Base-by-base conservation (phyloP, 1,139 yeast genomes). In the Wickerhamiella infanticola region DNA sequence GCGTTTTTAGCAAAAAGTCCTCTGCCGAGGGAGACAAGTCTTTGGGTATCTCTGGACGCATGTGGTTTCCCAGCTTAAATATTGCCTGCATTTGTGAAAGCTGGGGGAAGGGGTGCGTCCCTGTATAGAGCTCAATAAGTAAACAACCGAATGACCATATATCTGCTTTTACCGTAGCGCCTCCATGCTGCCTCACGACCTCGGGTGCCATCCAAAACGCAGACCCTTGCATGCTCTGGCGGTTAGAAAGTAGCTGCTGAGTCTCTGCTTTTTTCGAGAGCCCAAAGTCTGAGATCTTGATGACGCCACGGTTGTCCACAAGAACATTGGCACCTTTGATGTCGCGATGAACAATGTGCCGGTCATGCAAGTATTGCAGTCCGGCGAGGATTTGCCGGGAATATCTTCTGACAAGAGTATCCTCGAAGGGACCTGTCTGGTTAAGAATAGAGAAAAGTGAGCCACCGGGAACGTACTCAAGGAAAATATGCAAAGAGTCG, bases 161-260 rank as follows among this genome's bases (percentile, higher is more conserved):
- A 62, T 93, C 98, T 1, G 97, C 95, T 56, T 83, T 76, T 57
- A 73, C 82, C 53, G 85, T 79, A 59, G 90, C 93, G 2, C 88
- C 94, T 42, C 81, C 81, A 58, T 85, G 94, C 55, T 78, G 67
- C 4, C 50, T 40, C 37, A 93, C 82, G 1, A 93, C 94, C 56
- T 93, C 99, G 0, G 98, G 98, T 0, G 97, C 94, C 98, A 93
- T 93, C 93, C 97, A 90, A 61, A 86, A 90, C 18, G 98, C 97
- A 0, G 98, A 90, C 0, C 99, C 98, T 85, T 90, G 46, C 90
- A 97, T 51, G 95, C 69, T 60, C 85, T 88, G 4, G 95, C 90
- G 63, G 56, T 63, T 18, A 59, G 63, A 43, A 53, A 54, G 23
- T 56, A 60, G 47, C 54, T 62, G 45, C 54, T 47, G 38, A 53